phyloP scores from a whole-genome alignment of 176 grass and related monocot genomes.

The Bonia amplexicaulis region DNA sequence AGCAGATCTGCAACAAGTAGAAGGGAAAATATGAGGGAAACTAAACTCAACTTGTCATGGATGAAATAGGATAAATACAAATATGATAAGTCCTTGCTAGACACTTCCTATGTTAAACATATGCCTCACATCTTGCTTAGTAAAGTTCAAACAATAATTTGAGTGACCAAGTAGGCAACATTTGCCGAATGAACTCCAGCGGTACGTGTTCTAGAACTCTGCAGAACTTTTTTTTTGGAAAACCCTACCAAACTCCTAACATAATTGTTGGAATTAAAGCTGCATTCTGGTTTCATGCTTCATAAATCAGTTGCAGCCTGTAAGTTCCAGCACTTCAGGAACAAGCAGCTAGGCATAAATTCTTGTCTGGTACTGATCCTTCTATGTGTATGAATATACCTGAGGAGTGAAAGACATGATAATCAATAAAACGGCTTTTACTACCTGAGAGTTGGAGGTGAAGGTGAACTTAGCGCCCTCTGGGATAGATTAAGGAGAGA shows the following conservation, averaged over 20 bases:
- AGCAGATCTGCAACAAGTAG: slow-evolving; percentile 30
- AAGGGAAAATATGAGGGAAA: background rate
- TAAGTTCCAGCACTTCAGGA: background rate
- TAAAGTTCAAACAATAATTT: background rate
- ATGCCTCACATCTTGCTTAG: background rate
- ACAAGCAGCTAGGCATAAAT: background rate
- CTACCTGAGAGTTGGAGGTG: slow-evolving; percentile 26
- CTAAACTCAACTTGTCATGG: background rate
- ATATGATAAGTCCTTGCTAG: background rate
- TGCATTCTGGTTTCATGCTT: background rate
- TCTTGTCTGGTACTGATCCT: background rate
- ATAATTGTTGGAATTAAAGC: background rate
- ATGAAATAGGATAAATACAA: background rate
- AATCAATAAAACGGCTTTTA: background rate
- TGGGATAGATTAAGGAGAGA: slow-evolving; percentile 18
- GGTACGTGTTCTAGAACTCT: background rate
- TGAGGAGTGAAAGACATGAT: background rate
- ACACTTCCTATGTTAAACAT: background rate
- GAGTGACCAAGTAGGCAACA: background rate
- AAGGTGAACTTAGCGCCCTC: background rate
- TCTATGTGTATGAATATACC: background rate
- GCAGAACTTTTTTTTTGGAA: background rate
- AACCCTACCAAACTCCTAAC: background rate
- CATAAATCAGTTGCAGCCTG: background rate
- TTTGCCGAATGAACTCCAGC: background rate